Evolutionary conservation across 2,329 filamentous ascomycete species (phyloP).

Genomic region (Botrytis squamosa): DNA sequence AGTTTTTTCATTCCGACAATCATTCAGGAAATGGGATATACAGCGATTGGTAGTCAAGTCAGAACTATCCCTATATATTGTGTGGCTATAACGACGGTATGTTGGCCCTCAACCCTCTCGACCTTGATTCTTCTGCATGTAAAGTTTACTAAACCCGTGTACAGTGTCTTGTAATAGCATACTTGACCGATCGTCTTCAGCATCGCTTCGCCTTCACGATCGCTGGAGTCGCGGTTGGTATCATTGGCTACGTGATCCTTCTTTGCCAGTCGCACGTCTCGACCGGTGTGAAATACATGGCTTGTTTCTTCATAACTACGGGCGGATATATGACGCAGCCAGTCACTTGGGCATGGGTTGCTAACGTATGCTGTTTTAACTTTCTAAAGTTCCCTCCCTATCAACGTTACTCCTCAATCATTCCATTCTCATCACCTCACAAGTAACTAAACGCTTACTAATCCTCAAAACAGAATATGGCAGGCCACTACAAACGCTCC

Average conservation of each 20-base stretch:
- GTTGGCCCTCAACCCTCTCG: background rate
- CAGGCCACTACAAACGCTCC: constrained; percentile 27
- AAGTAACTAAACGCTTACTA: background rate
- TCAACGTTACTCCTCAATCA: background rate
- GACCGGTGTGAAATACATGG: constrained; percentile 39
- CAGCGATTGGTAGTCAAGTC: constrained; percentile 26
- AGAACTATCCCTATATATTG: constrained; percentile 30
- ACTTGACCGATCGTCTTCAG: constrained; percentile 24
- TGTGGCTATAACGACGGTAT: constrained; percentile 22
- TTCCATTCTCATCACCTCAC: background rate
- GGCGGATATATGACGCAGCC: constrained; percentile 42
- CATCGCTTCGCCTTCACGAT: constrained; percentile 30
- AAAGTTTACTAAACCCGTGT: background rate
- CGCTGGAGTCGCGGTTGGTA: constrained; percentile 22
- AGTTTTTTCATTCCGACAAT: constrained; percentile 34
- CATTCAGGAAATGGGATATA: constrained; percentile 30
- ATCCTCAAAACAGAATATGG: constrained; percentile 21
- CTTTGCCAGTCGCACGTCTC: constrained; percentile 49
- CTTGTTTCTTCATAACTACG: constrained; percentile 41
- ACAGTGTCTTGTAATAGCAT: constrained; percentile 19
- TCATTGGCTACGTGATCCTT: constrained; percentile 33
- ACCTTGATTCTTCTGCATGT: background rate
- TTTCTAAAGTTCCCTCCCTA: background rate
- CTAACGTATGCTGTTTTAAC: constrained; percentile 39
- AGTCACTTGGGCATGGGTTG: constrained; percentile 48